Evolutionary conservation across 1,139 yeast genomes (phyloP), one percentile per base, ranked within the genome.

Genomic region (Magnusiomyces ingens): DNA sequence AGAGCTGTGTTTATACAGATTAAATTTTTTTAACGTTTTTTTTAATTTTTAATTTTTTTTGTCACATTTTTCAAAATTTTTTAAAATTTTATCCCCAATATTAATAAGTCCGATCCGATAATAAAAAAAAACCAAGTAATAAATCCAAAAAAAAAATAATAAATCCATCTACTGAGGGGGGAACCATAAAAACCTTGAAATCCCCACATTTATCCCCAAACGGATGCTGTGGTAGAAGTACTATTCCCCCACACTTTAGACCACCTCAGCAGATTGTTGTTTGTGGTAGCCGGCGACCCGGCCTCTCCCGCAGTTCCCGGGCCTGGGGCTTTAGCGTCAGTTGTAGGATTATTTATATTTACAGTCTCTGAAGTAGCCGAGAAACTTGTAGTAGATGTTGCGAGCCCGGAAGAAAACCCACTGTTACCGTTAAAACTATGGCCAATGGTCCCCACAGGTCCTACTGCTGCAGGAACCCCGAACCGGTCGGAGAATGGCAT

Each of bases 211-310:
- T 45, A 45, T 15, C 48, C 48, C 48, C 48, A 45, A 45, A 45
- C 48, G n/a, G 48, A 45, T 15, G 48, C 18, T 6, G 48, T 22
- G 10, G 32, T 15, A 26, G n/a, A 26, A 19, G 41, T 37, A 37
- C 10, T 37, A 12, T 37, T 29, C 15, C 48, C 48, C 48, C 48
- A 45, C 15, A 45, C 48, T 29, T 45, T 45, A 5, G 48, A 45
- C 48, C 48, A 45, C 13, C 48, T 37, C 38, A 29, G 32, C n/a
- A 45, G 29, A 21, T 45, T 45, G 3, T 26, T 17, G 13, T 43
- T 26, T n/a, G 15, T 26, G 35, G 46, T 43, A 6, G 32, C 32
- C 32, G 32, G 4, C 8, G 32, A 26, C 8, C 8, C 32, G 32
- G 8, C 32, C 4, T 26, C 32, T 26, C 32, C 32, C 8, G 32